These are phyloP conservation scores for Boletellus ananiceps DNA, from an alignment of 768 basidiomycete genomes.

Conservation along the genomic window DNA sequence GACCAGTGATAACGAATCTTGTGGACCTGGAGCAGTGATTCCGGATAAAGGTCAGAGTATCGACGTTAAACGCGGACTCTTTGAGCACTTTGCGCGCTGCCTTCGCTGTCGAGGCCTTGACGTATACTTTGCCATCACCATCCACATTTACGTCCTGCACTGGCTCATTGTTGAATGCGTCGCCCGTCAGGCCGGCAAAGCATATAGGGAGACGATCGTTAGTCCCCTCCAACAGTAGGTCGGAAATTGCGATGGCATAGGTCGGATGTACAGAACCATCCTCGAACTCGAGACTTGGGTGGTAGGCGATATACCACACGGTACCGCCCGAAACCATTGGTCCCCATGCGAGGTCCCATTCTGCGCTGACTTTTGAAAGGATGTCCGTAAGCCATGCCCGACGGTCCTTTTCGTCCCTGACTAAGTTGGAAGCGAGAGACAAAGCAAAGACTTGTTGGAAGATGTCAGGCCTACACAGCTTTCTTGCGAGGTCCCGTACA, in stretches of 20 bases:
- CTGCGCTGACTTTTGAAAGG: not conserved
- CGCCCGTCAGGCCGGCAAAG: too few relatives aligned
- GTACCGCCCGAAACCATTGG: constrained; percentile 1
- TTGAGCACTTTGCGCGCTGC: too few relatives aligned
- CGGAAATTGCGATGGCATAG: constrained; percentile 8
- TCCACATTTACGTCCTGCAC: too few relatives aligned
- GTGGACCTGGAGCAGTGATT: too few relatives aligned
- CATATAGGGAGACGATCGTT: too few relatives aligned
- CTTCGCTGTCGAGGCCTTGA: too few relatives aligned
- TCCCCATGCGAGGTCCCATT: constrained; percentile 11
- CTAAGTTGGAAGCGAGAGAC: constrained; percentile 4
- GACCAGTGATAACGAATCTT: too few relatives aligned
- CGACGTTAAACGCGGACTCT: too few relatives aligned
- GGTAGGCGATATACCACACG: constrained; percentile 9
- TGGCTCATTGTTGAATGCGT: too few relatives aligned
- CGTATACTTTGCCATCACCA: too few relatives aligned
- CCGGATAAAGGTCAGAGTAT: too few relatives aligned
- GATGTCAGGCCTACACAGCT: constrained; percentile 6
- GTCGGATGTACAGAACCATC: constrained; percentile 6
- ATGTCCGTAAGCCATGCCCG: not conserved
- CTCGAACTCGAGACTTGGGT: not conserved
- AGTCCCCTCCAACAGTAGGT: too few relatives aligned
- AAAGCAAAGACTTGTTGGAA: constrained; percentile 16
- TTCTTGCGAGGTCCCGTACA: constrained; percentile 10
- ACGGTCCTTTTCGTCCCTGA: not conserved